Evolutionary conservation across 2,329 filamentous ascomycete species (phyloP), one percentile per base, ranked within the genome.

Genomic region (Alternaria triticimaculans): DNA sequence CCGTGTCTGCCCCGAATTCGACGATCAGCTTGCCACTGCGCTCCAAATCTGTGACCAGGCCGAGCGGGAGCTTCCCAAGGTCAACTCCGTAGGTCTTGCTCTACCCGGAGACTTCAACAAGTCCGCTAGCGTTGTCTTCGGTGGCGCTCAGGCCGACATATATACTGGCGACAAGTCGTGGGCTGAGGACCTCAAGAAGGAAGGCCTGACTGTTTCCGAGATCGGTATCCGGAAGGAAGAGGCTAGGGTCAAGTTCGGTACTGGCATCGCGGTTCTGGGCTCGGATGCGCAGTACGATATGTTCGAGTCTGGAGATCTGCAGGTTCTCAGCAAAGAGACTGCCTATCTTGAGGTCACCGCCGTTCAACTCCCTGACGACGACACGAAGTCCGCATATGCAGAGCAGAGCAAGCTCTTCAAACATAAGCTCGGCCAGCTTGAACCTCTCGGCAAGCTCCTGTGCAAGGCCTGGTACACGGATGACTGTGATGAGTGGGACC

Each of bases 1-100:
- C 74, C 87, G 92, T 41, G 95, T 96, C 15, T 97, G 94, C 73
- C 90, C 92, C 0, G 96, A 98, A 77, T 92, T 94, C 75, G 83
- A 80, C 0, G 82, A 85, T 1, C 87, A 95, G 66, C 84, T 98
- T 62, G 80, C 87, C 15, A 82, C 85, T 0, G 93, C 94, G 0
- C 83, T 90, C 8, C 77, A 78, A 1, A 77, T 95, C 26, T 97
- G 93, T 72, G 85, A 89, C 20, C 75, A 84, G 14, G 93, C 92
- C 2, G 84, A 88, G 4, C 73, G 82, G 2, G 93, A 98, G 78
- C 84, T 96, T 37, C 87, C 87, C 65, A 83, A 86, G 56, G 84
- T 90, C 37, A 80, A 84, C 6, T 75, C 85, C 26, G 81, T 91
- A 8, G 81, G 83, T 2, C 63, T 75, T 1, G 77, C 79, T 3